Conservation (phyloP, 495 filamentous ascomycete species). For the Xylaria longipes region DNA sequence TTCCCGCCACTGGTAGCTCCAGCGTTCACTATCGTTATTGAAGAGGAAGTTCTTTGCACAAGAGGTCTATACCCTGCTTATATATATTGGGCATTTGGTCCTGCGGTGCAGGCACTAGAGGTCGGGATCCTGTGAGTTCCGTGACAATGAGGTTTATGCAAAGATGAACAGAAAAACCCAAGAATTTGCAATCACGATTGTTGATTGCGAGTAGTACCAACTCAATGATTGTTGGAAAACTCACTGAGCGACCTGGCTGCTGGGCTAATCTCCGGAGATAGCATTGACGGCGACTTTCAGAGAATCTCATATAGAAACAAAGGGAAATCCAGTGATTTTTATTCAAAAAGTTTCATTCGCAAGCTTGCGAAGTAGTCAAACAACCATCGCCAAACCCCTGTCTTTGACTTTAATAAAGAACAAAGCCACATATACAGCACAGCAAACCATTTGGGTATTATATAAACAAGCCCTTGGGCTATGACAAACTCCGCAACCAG, state of each 20-base stretch:
- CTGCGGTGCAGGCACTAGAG: neutral
- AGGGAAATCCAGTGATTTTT: too few species aligned
- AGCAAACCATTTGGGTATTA: neutral
- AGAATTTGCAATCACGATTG: neutral
- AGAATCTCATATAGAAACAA: neutral
- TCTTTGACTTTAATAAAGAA: neutral
- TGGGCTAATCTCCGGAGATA: too few species aligned
- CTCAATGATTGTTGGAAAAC: neutral
- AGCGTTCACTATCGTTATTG: neutral
- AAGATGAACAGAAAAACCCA: neutral
- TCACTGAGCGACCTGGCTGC: neutral
- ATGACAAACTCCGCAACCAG: neutral
- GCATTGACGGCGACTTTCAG: too few species aligned
- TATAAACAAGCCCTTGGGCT: neutral
- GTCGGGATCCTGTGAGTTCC: neutral
- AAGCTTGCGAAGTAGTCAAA: neutral
- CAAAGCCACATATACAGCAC: neutral
- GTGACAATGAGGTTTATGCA: neutral
- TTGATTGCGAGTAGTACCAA: neutral
- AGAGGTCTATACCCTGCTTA: neutral
- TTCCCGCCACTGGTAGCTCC: too few species aligned
- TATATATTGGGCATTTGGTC: neutral
- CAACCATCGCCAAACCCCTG: neutral
- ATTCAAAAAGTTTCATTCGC: neutral
- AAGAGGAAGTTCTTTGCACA: neutral